Evolutionary conservation across 1,284 basidiomycete genomes (phyloP), one percentile per base, ranked within the genome.

Genomic region (Ustilago xerochloae): DNA sequence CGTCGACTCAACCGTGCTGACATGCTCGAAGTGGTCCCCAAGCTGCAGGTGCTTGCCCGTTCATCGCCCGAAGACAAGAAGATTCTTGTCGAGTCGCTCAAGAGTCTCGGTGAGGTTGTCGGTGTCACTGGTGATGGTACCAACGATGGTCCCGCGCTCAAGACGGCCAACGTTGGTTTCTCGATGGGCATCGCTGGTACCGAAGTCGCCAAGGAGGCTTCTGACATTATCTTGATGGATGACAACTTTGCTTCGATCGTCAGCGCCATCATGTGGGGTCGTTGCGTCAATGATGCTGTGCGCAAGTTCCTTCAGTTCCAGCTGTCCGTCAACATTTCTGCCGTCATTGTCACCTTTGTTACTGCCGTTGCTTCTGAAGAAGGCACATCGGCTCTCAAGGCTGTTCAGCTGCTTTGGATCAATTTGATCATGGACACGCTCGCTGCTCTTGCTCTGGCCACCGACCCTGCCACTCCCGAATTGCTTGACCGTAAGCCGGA

Each of bases 281-380:
- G 96, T 63, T 96, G 94, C 84, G 95, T 99, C 72, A 98, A 97
- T 85, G 96, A 99, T 84, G 90, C 94, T 0, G 96, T 98, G 68
- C 91, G 92, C 84, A 98, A 98, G 87, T 99, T 98, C 87, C 84
- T 99, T 69, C 96, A 98, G 87, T 98, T 98, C 89, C 97, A 99
- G 87, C 89, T 99, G 74, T 94, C 93, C 9, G 93, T 93, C 81
- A 99, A 98, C 87, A 90, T 98, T 69, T 95, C 94, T 6, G 96
- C 96, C 47, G 95, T 98, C 63, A 85, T 96, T 66, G 91, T 98
- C 82, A 98, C 96, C 8, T 95, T 94, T 78, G 89, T 97, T 64
- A 91, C 94, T 26, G 93, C 94, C 28, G 90, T 97, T 51, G 90
- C 93, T 0, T 94, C 93, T 9, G 78, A 84, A 2, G 84, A 89